These are phyloP conservation scores for Kentomonas sorsogonicus DNA, from an alignment of 208 protist genomes.

Conservation along the genomic window DNA sequence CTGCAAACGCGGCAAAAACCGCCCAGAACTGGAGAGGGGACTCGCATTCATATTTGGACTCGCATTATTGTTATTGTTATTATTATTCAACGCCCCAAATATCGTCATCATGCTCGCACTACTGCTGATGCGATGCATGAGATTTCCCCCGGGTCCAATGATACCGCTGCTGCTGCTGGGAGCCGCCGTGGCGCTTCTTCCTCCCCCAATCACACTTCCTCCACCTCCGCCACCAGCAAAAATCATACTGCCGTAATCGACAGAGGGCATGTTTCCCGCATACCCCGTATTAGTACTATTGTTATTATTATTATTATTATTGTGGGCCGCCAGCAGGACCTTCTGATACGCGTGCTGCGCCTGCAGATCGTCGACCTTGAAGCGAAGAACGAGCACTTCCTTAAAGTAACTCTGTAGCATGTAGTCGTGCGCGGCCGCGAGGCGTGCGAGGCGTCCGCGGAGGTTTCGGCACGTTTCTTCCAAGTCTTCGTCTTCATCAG, in stretches of 20 bases:
- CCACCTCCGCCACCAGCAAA: too few species aligned
- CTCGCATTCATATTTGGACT: background rate
- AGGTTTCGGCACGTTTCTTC: background rate
- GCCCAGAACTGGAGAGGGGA: constrained; percentile 4
- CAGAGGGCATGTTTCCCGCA: too few species aligned
- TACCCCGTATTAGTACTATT: too few species aligned
- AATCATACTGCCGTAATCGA: too few species aligned
- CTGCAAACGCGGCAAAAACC: constrained; percentile 6
- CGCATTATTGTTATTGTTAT: constrained; percentile 6
- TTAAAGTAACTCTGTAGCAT: constrained; percentile 83
- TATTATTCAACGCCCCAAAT: too few species aligned
- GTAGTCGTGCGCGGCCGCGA: constrained; percentile 65
- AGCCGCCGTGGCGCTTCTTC: too few species aligned
- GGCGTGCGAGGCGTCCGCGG: background rate
- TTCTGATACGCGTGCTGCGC: constrained; percentile 13
- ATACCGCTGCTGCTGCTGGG: too few species aligned
- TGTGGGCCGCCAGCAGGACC: background rate
- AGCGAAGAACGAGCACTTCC: constrained; percentile 69
- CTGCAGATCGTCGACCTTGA: constrained; percentile 37
- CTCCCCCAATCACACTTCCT: too few species aligned
- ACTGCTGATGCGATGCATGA: too few species aligned
- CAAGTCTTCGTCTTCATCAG: background rate
- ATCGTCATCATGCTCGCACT: too few species aligned
- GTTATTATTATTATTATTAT: constrained; percentile 10
- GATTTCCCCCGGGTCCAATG: too few species aligned